Conservation (phyloP, 148 eudicot species). For the Cornus suecica region DNA sequence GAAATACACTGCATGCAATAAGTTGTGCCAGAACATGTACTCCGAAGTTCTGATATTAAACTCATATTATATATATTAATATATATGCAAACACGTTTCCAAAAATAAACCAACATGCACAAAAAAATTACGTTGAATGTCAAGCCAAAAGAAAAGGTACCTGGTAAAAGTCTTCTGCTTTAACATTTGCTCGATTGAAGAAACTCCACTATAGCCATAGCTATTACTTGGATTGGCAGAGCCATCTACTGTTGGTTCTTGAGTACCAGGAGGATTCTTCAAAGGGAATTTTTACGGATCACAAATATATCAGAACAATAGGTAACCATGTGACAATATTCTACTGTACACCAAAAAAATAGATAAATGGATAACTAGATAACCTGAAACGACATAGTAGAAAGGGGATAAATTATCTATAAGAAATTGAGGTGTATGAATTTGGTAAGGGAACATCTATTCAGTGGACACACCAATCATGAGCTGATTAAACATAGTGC, state of each 20-base stretch:
- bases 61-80: too few relatives aligned
- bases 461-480: neutral
- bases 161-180: slow-evolving; percentile 73
- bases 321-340: neutral
- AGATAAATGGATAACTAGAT: neutral
- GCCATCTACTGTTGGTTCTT: slow-evolving; percentile 19
- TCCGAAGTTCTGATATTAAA: too few relatives aligned
- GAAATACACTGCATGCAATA: too few relatives aligned
- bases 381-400: neutral
- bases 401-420: neutral
- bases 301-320: neutral
- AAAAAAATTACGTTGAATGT: neutral
- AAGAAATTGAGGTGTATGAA: neutral
- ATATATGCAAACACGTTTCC: neutral
- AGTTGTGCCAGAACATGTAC: too few relatives aligned
- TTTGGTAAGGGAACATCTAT: neutral
- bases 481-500: neutral
- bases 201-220: slow-evolving; percentile 31
- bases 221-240: slow-evolving; percentile 10
- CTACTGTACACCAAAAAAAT: neutral
- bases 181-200: slow-evolving; percentile 61
- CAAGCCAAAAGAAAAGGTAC: slow-evolving; percentile 14
- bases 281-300: neutral
- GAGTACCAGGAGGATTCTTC: slow-evolving; percentile 28
- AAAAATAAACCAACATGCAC: neutral